Conservation (phyloP, 1,284 basidiomycete species). For the Tremellales sp. region DNA sequence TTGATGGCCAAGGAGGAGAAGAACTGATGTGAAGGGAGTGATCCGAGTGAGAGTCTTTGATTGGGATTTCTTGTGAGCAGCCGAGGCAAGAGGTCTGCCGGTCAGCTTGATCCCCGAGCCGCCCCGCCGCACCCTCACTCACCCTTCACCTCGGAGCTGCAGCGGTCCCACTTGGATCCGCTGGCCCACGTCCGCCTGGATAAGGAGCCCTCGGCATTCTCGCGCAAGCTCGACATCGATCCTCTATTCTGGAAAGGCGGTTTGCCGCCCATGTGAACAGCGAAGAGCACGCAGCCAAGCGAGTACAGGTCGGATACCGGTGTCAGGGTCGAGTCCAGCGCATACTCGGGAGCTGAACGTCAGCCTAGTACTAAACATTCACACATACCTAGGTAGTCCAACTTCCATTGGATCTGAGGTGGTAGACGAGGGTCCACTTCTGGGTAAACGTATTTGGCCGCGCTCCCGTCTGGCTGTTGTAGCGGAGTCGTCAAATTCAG, state of each 20-base stretch:
- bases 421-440: conserved; percentile 78
- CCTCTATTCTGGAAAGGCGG: conserved; percentile 86
- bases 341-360: conserved; percentile 85
- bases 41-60: conserved; percentile 67
- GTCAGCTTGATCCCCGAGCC: background rate
- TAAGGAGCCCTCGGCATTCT: conserved; percentile 63
- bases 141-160: conserved; percentile 43
- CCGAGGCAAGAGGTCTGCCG: conserved; percentile 65
- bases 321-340: conserved; percentile 77
- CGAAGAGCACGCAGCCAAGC: conserved; percentile 83
- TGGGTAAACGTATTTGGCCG: conserved; percentile 82
- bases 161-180: conserved; percentile 41
- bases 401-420: conserved; percentile 79
- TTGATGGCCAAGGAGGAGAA: conserved; percentile 97
- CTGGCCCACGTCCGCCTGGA: conserved; percentile 33
- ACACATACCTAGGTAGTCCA: conserved; percentile 85
- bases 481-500: conserved; percentile 82
- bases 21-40: conserved; percentile 77
- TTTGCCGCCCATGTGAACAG: conserved; percentile 80
- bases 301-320: conserved; percentile 93
- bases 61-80: conserved; percentile 74
- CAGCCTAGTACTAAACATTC: background rate
- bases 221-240: conserved; percentile 71
- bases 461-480: conserved; percentile 62
- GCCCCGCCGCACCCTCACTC: conserved; percentile 4